Conservation (phyloP, 2,329 filamentous ascomycete genomes). For the Trichoderma oligosporum region DNA sequence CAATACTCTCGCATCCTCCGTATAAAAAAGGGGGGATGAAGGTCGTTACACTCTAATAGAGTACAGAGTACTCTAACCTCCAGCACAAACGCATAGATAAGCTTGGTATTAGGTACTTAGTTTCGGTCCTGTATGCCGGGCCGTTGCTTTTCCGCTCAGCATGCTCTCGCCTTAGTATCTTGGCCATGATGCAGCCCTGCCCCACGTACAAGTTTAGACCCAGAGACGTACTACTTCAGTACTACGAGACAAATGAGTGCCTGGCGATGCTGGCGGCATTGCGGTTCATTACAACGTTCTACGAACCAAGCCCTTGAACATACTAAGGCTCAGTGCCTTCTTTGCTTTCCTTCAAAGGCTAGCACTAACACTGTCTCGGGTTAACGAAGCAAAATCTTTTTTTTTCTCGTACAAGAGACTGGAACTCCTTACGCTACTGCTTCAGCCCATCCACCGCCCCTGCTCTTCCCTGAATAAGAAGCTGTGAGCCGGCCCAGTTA, state of each 20-base stretch:
- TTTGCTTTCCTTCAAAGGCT: slow-evolving; percentile 1
- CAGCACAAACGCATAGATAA: no score
- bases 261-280: slow-evolving; percentile 13
- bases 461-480: slow-evolving; percentile 25
- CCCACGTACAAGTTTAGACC: slow-evolving; percentile 16
- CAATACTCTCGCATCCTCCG: no score
- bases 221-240: no score
- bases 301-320: background rate
- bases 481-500: slow-evolving; percentile 30
- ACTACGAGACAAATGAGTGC: background rate
- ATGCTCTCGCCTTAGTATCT: background rate
- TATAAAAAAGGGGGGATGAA: no score
- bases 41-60: no score
- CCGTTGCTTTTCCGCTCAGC: slow-evolving; percentile 18
- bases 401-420: background rate
- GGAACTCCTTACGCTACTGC: background rate
- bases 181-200: slow-evolving; percentile 19
- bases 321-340: background rate
- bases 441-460: slow-evolving; percentile 14
- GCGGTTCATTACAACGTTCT: slow-evolving; percentile 11
- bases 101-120: background rate
- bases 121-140: no score
- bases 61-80: no score
- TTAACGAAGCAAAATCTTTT: no score
- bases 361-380: background rate